Conservation (phyloP, 495 filamentous ascomycete genomes). For the Jackrogersella minutella region DNA sequence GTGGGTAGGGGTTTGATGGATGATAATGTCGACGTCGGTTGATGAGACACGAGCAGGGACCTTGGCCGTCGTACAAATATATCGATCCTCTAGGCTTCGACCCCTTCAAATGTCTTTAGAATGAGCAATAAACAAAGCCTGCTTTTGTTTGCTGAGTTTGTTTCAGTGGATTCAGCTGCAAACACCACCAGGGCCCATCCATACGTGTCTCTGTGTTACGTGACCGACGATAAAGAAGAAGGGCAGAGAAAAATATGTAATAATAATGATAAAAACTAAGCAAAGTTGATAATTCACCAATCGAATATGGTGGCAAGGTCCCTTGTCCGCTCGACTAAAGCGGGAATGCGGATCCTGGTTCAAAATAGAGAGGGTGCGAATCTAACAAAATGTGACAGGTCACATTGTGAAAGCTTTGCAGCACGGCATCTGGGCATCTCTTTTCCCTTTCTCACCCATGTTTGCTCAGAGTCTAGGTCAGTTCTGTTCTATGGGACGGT, state of each 20-base stretch:
- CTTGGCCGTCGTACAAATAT: constrained; percentile 35
- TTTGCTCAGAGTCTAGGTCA: constrained; percentile 26
- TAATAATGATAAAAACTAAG: constrained; percentile 5
- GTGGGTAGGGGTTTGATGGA: constrained; percentile 29
- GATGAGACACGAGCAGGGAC: constrained; percentile 27
- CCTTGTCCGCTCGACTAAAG: constrained; percentile 24
- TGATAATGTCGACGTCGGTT: constrained; percentile 26
- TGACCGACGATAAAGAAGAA: constrained; percentile 2
- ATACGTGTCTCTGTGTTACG: constrained; percentile 30
- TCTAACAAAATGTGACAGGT: constrained; percentile 36
- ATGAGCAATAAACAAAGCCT: constrained; percentile 25
- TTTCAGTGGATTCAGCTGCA: constrained; percentile 37
- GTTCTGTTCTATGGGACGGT: constrained; percentile 9
- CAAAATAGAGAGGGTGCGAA: constrained; percentile 31
- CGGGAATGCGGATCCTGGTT: constrained; percentile 20
- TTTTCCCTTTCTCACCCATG: constrained; percentile 12
- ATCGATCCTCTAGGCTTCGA: constrained; percentile 17
- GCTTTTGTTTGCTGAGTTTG: constrained; percentile 35
- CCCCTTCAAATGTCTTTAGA: constrained; percentile 36
- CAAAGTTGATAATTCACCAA: constrained; percentile 6
- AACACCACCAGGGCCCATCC: constrained; percentile 29
- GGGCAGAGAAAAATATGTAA: neutral
- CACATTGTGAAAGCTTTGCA: constrained; percentile 28
- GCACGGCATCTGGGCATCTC: constrained; percentile 12
- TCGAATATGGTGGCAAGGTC: constrained; percentile 8